These are phyloP conservation scores for Coleophoma cylindrospora DNA, from an alignment of 2,329 filamentous ascomycete species.

Conservation along the genomic window DNA sequence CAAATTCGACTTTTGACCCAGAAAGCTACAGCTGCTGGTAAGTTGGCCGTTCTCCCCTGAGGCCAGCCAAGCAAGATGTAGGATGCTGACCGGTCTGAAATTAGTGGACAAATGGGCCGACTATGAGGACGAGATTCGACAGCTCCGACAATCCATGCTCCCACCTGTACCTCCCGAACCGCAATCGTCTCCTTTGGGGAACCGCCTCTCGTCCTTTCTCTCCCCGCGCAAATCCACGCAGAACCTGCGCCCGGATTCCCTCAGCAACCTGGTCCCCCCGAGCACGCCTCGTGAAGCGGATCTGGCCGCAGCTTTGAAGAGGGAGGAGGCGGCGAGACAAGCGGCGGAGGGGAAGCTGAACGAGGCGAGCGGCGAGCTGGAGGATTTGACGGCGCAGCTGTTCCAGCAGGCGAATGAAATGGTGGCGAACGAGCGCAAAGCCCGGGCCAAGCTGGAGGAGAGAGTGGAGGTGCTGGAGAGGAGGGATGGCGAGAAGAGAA, in stretches of 20 bases:
- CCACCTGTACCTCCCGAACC: conserved; percentile 12
- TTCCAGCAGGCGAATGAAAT: conserved; percentile 86
- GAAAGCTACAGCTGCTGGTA: conserved; percentile 61
- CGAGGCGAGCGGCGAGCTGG: conserved; percentile 66
- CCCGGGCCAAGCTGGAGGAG: conserved; percentile 66
- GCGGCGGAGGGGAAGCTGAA: conserved; percentile 65
- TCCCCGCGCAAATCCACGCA: conserved; percentile 43
- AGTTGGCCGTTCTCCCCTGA: conserved; percentile 14
- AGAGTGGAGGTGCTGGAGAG: conserved; percentile 63
- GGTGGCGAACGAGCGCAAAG: conserved; percentile 72
- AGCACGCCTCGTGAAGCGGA: conserved; percentile 31
- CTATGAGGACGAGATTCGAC: conserved; percentile 73
- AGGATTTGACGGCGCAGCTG: conserved; percentile 69
- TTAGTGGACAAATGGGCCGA: conserved; percentile 64
- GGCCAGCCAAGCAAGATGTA: neutral
- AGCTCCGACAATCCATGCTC: conserved; percentile 40
- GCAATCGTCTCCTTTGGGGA: conserved; percentile 18
- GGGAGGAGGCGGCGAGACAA: conserved; percentile 61
- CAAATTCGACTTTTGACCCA: conserved; percentile 67
- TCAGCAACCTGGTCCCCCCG: conserved; percentile 9
- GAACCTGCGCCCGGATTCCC: conserved; percentile 23
- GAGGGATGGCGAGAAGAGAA: conserved; percentile 65
- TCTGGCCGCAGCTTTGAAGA: conserved; percentile 57
- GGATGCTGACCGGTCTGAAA: conserved; percentile 2
- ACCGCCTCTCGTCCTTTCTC: conserved; percentile 38